Conservation (phyloP, 768 basidiomycete species). For the Suillus plorans region DNA sequence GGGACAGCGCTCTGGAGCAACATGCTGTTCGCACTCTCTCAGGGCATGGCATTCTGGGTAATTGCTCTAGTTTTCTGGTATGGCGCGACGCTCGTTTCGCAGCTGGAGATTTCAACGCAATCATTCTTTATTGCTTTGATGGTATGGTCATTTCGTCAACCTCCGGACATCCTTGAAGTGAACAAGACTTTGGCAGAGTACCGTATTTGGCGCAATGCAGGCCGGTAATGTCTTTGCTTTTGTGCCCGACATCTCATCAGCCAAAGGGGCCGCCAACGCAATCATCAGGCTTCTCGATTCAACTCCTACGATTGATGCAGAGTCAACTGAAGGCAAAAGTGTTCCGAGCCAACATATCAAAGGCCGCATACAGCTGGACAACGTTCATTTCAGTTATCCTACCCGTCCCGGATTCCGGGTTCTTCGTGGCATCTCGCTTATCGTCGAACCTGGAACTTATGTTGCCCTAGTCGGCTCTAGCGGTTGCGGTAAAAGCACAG, state of each 20-base stretch:
- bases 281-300: slow-evolving; percentile 78
- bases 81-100: slow-evolving; percentile 62
- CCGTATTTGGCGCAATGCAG: slow-evolving; percentile 79
- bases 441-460: slow-evolving; percentile 76
- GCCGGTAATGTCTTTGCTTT: slow-evolving; percentile 83
- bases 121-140: slow-evolving; percentile 84
- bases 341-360: slow-evolving; percentile 42
- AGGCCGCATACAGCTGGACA: slow-evolving; percentile 74
- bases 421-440: slow-evolving; percentile 72
- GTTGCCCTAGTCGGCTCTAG: slow-evolving; percentile 81
- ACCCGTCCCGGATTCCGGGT: slow-evolving; percentile 83
- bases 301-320: slow-evolving; percentile 75
- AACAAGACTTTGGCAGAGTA: slow-evolving; percentile 42
- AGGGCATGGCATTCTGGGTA: slow-evolving; percentile 73
- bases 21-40: slow-evolving; percentile 69
- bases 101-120: slow-evolving; percentile 49
- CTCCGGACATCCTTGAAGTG: neutral
- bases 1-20: slow-evolving; percentile 62
- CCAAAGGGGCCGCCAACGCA: slow-evolving; percentile 71
- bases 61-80: slow-evolving; percentile 85
- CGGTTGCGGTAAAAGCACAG: slow-evolving; percentile 81
- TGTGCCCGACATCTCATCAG: slow-evolving; percentile 87
- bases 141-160: slow-evolving; percentile 40
- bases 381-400: slow-evolving; percentile 88
- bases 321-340: slow-evolving; percentile 61